Percentiles rank a stretch among this genome's conserved stretches.
Conservation (phyloP, 1,284 basidiomycete species). For the Rhodotorula sp. region DNA sequence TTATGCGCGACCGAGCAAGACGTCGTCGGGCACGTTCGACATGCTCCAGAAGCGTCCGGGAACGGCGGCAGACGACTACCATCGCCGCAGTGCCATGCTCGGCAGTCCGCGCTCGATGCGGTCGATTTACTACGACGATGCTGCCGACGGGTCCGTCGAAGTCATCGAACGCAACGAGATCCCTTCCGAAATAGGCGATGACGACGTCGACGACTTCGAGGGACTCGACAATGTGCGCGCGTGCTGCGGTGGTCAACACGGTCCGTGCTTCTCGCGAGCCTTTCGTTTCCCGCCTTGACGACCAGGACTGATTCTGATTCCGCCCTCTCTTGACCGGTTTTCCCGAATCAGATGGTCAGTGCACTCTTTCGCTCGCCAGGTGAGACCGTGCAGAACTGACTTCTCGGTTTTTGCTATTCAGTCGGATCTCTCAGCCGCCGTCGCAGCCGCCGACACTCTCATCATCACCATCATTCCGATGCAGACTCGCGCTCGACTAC, state of each 20-base stretch:
- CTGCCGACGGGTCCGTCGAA: conserved; percentile 67
- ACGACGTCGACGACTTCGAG: conserved; percentile 79
- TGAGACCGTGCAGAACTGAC: too few species aligned
- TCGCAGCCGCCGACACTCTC: conserved; percentile 9
- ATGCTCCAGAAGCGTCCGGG: conserved; percentile 74
- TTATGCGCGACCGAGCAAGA: conserved; percentile 45
- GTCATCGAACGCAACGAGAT: conserved; percentile 57
- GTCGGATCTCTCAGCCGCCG: conserved; percentile 36
- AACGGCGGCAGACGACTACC: conserved; percentile 84
- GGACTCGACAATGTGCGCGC: conserved; percentile 86
- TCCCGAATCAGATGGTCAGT: too few species aligned
- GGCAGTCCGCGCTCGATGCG: conserved; percentile 67
- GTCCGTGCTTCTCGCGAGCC: conserved; percentile 41
- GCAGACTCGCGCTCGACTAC: conserved; percentile 13
- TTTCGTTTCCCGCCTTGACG: background rate
- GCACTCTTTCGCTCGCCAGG: too few species aligned
- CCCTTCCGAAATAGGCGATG: conserved; percentile 60
- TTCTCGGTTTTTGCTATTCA: background rate
- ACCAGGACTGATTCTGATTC: too few species aligned
- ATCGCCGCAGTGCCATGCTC: conserved; percentile 54
- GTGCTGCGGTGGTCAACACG: conserved; percentile 69
- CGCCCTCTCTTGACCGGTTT: too few species aligned
- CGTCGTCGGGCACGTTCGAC: conserved; percentile 48
- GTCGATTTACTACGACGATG: conserved; percentile 52
- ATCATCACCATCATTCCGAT: conserved; percentile 19